These are phyloP conservation scores for Boletus sp. DNA, from an alignment of 1,284 basidiomycete genomes.

Conservation along the genomic window DNA sequence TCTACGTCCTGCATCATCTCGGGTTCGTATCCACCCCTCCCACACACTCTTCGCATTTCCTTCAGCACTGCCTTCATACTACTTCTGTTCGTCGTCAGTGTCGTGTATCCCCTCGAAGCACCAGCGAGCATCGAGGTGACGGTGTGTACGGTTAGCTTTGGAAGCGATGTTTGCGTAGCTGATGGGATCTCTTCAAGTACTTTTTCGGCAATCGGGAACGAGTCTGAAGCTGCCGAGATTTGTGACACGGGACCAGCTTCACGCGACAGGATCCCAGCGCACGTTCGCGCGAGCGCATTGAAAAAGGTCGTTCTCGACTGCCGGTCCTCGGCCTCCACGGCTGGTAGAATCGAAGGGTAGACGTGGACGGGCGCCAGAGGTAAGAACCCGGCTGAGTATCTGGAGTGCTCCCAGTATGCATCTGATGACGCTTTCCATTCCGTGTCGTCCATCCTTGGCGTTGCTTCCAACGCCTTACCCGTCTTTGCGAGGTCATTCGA, in stretches of 20 bases:
- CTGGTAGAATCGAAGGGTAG: slow-evolving; percentile 35
- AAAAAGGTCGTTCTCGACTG: slow-evolving; percentile 37
- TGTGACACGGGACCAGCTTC: slow-evolving; percentile 36
- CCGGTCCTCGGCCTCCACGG: background rate
- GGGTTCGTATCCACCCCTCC: slow-evolving; percentile 1
- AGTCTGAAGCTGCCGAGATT: background rate
- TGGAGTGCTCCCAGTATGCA: slow-evolving; percentile 63
- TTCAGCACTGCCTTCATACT: slow-evolving; percentile 72
- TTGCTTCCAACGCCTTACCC: background rate
- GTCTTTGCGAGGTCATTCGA: background rate
- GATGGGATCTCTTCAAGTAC: slow-evolving; percentile 9
- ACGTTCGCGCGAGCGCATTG: slow-evolving; percentile 46
- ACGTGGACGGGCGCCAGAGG: slow-evolving; percentile 57
- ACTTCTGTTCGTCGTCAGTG: slow-evolving; percentile 74
- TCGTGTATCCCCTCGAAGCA: slow-evolving; percentile 71
- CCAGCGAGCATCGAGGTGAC: slow-evolving; percentile 70
- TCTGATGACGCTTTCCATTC: background rate
- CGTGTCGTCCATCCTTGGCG: background rate
- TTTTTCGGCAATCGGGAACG: background rate
- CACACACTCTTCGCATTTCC: slow-evolving; percentile 34
- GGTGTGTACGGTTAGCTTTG: slow-evolving; percentile 54
- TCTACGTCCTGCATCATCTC: background rate
- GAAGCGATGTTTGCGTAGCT: slow-evolving; percentile 44
- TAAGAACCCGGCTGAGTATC: slow-evolving; percentile 50
- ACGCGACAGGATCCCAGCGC: slow-evolving; percentile 49